Conservation (phyloP, 1,139 yeast genomes). For the Meyerozyma smithsonii region DNA sequence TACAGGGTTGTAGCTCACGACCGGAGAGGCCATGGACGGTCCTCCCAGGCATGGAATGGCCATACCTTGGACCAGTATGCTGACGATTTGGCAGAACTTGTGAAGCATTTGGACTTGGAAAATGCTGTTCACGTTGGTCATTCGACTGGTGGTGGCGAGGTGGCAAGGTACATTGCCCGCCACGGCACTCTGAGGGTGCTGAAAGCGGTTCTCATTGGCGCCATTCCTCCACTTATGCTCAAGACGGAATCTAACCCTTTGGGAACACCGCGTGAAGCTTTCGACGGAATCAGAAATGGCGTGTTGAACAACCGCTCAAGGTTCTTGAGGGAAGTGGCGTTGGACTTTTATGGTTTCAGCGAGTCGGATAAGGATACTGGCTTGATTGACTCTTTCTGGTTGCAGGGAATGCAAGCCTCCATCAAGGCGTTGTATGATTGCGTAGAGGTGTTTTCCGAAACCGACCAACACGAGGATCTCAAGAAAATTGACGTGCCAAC, state of each 20-base stretch:
- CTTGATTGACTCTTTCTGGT: slow-evolving; percentile 13
- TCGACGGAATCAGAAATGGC: slow-evolving; percentile 11
- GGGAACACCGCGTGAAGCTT: slow-evolving; percentile 12
- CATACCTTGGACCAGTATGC: slow-evolving; percentile 16
- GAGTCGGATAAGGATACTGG: slow-evolving; percentile 8
- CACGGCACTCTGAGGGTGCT: slow-evolving; percentile 12
- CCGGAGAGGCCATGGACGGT: slow-evolving; percentile 16
- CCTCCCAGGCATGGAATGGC: slow-evolving; percentile 15
- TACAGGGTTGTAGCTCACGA: slow-evolving; percentile 17
- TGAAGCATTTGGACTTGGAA: slow-evolving; percentile 11
- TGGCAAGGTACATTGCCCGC: slow-evolving; percentile 14
- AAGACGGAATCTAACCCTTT: slow-evolving; percentile 10
- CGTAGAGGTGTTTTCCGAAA: slow-evolving; percentile 12
- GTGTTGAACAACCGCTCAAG: slow-evolving; percentile 11
- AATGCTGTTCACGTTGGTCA: slow-evolving; percentile 15
- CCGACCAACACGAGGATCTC: slow-evolving; percentile 13
- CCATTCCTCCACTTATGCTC: slow-evolving; percentile 15
- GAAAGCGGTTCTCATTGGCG: slow-evolving; percentile 15
- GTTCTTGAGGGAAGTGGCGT: slow-evolving; percentile 13
- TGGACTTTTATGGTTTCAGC: slow-evolving; percentile 12
- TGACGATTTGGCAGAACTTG: slow-evolving; percentile 15
- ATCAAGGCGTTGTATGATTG: slow-evolving; percentile 14
- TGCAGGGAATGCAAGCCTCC: slow-evolving; percentile 16
- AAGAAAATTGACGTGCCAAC: slow-evolving; percentile 12
- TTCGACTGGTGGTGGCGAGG: slow-evolving; percentile 18